Conservation (phyloP, 306 rosid species). For the Quercus glauca region DNA sequence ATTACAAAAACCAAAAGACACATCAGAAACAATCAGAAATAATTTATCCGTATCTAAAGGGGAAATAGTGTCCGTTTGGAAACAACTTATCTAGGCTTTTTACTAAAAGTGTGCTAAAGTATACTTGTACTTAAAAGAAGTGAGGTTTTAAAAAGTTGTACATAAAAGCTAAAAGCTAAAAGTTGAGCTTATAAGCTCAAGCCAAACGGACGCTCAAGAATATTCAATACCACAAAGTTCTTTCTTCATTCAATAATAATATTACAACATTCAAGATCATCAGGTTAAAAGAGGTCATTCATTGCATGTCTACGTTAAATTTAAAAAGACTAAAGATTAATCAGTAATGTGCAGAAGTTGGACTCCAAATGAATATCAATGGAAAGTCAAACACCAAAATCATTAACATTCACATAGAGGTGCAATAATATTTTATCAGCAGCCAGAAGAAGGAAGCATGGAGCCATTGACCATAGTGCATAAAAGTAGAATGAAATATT, state of each 20-base stretch:
- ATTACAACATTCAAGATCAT: not conserved
- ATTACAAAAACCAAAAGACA: not conserved
- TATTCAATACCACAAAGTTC: not conserved
- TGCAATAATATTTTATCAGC: not conserved
- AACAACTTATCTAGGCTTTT: not conserved
- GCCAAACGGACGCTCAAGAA: not conserved
- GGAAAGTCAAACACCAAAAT: not conserved
- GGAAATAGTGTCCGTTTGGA: no score
- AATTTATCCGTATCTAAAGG: not conserved
- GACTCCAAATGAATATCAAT: not conserved
- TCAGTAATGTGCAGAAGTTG: not conserved
- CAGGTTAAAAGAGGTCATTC: not conserved
- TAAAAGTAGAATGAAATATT: not conserved
- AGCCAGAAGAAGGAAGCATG: not conserved
- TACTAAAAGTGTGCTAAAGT: no score
- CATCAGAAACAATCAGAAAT: not conserved
- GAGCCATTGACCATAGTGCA: not conserved
- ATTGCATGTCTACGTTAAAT: no score
- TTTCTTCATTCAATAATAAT: not conserved
- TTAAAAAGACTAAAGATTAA: not conserved
- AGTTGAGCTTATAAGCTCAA: not conserved
- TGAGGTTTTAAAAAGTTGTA: no score
- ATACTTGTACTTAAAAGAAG: no score
- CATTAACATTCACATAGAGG: not conserved
- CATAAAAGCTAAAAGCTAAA: no score